Evolutionary conservation across 2,329 filamentous ascomycete species (phyloP).

Genomic region (Lecanosticta acicola): DNA sequence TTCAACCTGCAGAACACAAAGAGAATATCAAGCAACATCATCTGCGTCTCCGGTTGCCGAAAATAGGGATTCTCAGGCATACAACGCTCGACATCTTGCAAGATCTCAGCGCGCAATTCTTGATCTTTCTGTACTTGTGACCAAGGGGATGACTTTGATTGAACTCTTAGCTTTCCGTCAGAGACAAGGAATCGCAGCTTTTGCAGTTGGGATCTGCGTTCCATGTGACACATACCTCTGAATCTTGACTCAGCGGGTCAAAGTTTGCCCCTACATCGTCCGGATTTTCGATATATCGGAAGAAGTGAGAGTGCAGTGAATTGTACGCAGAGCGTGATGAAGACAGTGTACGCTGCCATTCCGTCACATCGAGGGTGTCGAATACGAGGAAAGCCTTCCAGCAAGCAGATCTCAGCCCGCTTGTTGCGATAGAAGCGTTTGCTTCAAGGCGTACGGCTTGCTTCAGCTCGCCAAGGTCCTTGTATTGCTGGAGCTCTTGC

Average conservation of each 20-base stretch:
- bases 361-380: conserved; percentile 53
- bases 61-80: conserved; percentile 90
- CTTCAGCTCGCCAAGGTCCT: conserved; percentile 27
- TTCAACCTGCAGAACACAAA: conserved; percentile 95
- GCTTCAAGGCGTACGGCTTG: conserved; percentile 27
- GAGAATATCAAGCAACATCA: conserved; percentile 77
- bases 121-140: conserved; percentile 81
- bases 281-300: conserved; percentile 78
- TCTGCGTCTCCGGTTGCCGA: conserved; percentile 70
- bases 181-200: conserved; percentile 16
- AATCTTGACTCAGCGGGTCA: conserved; percentile 83
- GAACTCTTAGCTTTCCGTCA: conserved; percentile 41
- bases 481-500: conserved; percentile 28
- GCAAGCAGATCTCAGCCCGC: conserved; percentile 74
- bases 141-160: conserved; percentile 72
- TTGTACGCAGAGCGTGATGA: conserved; percentile 70
- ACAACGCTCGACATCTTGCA: conserved; percentile 86
- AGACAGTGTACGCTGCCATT: conserved; percentile 63
- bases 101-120: conserved; percentile 76
- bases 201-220: conserved; percentile 4
- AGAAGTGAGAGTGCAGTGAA: conserved; percentile 65
- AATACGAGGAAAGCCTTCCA: conserved; percentile 92
- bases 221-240: conserved; percentile 51
- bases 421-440: conserved; percentile 17
- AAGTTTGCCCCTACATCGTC: conserved; percentile 68